Conservation (phyloP, 352 stramenopile species). For the Globisporangium mamillatum region DNA sequence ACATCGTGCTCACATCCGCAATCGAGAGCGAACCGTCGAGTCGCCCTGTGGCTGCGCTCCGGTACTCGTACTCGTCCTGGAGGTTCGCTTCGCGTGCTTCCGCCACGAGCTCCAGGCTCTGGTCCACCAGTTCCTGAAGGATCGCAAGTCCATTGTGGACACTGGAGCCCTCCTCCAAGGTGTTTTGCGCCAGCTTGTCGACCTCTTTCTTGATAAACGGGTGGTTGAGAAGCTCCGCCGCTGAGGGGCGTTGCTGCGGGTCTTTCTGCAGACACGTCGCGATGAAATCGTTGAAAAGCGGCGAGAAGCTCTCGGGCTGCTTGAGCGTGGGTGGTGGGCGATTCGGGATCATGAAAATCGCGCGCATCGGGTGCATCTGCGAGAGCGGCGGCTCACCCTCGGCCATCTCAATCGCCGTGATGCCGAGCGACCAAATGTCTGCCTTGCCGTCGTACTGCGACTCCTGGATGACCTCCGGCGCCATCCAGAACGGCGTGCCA, state of each 20-base stretch:
- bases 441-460: slow-evolving; percentile 90
- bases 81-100: slow-evolving; percentile 42
- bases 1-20: slow-evolving; percentile 66
- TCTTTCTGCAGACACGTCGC: slow-evolving; percentile 68
- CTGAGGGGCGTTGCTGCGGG: slow-evolving; percentile 39
- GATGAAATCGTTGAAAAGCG: slow-evolving; percentile 60
- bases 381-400: slow-evolving; percentile 82
- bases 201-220: slow-evolving; percentile 63
- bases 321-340: slow-evolving; percentile 53
- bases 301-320: slow-evolving; percentile 37
- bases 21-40: slow-evolving; percentile 60
- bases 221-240: slow-evolving; percentile 50
- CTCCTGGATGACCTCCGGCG: slow-evolving; percentile 89
- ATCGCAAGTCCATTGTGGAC: slow-evolving; percentile 37
- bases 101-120: slow-evolving; percentile 62
- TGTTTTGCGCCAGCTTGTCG: slow-evolving; percentile 35
- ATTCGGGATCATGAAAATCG: slow-evolving; percentile 79
- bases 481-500: slow-evolving; percentile 92
- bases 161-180: slow-evolving; percentile 14
- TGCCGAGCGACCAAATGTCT: slow-evolving; percentile 99
- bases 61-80: slow-evolving; percentile 58
- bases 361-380: slow-evolving; percentile 86
- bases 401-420: slow-evolving; percentile 96
- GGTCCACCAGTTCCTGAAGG: slow-evolving; percentile 68
- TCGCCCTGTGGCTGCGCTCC: slow-evolving; percentile 45